These are phyloP conservation scores for Xylaria sp. DNA, from an alignment of 2,329 filamentous ascomycete genomes.

Conservation along the genomic window DNA sequence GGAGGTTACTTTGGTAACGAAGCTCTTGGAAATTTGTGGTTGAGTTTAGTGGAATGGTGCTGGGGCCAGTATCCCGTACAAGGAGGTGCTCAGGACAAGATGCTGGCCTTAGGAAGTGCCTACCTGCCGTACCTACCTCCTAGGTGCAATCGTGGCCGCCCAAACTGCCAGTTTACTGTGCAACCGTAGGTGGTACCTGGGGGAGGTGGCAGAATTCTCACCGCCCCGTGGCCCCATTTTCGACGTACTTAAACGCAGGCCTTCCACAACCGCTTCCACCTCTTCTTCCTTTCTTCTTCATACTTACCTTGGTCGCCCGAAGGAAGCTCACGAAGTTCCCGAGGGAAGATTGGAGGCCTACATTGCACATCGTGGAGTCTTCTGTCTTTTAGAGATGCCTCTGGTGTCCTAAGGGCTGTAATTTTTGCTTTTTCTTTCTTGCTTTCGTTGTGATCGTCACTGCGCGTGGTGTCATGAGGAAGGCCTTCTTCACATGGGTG, in stretches of 20 bases:
- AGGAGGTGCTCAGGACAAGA: no score
- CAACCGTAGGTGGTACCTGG: not conserved
- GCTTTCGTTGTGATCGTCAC: constrained; percentile 14
- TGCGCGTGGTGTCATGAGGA: constrained; percentile 12
- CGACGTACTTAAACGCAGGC: not conserved
- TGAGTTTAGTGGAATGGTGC: no score
- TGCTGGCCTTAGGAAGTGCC: no score
- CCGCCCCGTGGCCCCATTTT: not conserved
- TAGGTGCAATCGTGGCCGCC: not conserved
- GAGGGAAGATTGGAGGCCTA: constrained; percentile 14
- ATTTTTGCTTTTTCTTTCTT: constrained; percentile 15
- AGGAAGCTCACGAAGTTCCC: constrained; percentile 16
- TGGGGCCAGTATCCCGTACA: no score
- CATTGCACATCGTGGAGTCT: constrained; percentile 23
- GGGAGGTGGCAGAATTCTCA: not conserved
- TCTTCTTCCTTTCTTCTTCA: constrained; percentile 9
- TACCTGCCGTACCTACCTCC: no score
- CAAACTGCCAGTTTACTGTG: not conserved
- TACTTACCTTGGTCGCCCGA: constrained; percentile 13
- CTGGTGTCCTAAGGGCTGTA: constrained; percentile 17
- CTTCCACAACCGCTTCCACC: not conserved
- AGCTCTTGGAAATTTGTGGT: no score
- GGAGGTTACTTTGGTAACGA: no score
- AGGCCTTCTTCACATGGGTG: not conserved
- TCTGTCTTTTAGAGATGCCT: constrained; percentile 18